Base-by-base conservation (phyloP, 2,329 filamentous ascomycete species). In the Verticillium tricorpus region DNA sequence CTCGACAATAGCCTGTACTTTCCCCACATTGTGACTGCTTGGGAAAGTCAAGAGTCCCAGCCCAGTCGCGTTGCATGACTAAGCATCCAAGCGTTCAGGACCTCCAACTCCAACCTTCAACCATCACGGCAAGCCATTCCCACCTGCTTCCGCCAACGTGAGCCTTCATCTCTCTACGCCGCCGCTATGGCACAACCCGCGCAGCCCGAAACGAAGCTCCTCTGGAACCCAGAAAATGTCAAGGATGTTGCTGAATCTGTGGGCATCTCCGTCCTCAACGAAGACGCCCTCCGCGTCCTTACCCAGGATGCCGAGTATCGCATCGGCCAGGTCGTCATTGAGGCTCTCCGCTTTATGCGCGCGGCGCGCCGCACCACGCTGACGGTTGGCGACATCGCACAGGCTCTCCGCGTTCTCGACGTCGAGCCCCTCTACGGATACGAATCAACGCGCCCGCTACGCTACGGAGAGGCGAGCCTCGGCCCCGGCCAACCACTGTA, bases 211-310 rank as follows among this genome's bases (percentile, higher is more conserved):
- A 76, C 79, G n/a, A 81, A 81, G 71, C 80, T 89, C 31, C 88
- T 97, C 68, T 98, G 95, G 95, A 98, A 97, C 73, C 88, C 91
- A 19, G 95, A 99, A 70, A 98, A 97, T 69, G 91, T 99, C 69
- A 89, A 89, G 69, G 95, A 99, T 74, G 93, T 98, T 64, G 94
- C 95, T 68, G 95, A 99, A 76, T 97, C 95, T 1, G 91, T 98
- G 57, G 95, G 95, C 62, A 93, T 99, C 69, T 81, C 85, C 68
- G 84, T 86, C 60, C 83, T 98, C 55, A 87, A 86, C 72, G 92
- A 96, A 63, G 94, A 98, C 65, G 91, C 95, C 25, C 87, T 93
- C 56, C 91, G 95, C 64, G 89, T 92, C 62, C 85, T 99, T 55
- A 89, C 93, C 11, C 92, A 96, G 73, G 95, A 99, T 73, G 92